Conservation (phyloP, 2,329 filamentous ascomycete species). For the Fusarium keratoplasticum region DNA sequence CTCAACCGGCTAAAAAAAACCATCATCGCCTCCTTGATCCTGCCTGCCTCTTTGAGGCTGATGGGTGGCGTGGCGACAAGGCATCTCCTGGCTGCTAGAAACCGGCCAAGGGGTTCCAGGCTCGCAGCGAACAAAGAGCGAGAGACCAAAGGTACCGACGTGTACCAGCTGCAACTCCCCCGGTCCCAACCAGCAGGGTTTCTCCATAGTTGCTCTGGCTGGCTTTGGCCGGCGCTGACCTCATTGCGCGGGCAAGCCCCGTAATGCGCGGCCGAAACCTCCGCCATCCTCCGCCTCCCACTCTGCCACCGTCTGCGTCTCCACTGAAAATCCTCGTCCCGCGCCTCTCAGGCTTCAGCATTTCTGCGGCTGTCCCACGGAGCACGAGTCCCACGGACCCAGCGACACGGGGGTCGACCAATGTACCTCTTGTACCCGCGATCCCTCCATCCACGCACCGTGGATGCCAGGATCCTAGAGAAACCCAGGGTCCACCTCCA, state of each 20-base stretch:
- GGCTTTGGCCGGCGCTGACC: constrained; percentile 31
- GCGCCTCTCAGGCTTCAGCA: constrained; percentile 15
- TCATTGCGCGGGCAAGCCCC: constrained; percentile 38
- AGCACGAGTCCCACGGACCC: constrained; percentile 18
- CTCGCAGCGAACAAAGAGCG: background rate
- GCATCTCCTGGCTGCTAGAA: constrained; percentile 18
- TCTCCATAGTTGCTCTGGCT: constrained; percentile 40
- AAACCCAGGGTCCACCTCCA: constrained; percentile 33
- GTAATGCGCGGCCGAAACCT: constrained; percentile 39
- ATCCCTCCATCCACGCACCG: background rate
- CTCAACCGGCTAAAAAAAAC: constrained; percentile 29
- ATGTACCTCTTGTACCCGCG: constrained; percentile 31
- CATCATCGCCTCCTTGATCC: constrained; percentile 14
- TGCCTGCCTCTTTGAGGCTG: constrained; percentile 38
- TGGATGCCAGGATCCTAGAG: constrained; percentile 5
- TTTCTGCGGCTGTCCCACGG: background rate
- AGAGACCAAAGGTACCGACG: constrained; percentile 12
- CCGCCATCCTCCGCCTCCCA: constrained; percentile 33
- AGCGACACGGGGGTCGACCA: constrained; percentile 3
- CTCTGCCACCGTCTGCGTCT: constrained; percentile 3
- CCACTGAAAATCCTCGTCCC: constrained; percentile 1
- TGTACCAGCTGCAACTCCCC: constrained; percentile 19
- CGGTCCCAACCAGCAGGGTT: constrained; percentile 35
- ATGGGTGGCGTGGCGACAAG: constrained; percentile 24
- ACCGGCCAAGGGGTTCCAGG: constrained; percentile 4